Base-by-base conservation (phyloP, 495 filamentous ascomycete genomes). In the Xylaria bambusicola region DNA sequence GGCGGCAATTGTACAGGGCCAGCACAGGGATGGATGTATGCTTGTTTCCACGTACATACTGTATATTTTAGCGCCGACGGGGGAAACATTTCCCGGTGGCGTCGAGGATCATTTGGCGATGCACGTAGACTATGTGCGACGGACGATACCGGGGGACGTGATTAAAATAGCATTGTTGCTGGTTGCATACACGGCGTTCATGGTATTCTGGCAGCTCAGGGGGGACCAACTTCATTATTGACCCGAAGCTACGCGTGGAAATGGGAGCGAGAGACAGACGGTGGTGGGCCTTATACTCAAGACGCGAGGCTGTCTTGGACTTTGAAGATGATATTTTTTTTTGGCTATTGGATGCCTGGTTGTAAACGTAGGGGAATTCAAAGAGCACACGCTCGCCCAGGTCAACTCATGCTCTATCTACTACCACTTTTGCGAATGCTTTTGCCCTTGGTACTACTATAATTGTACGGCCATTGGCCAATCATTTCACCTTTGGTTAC, bases 111-210 rank as follows among this genome's bases (percentile, higher is more conserved):
- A 33, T 49, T 44, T 59, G 26, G 36, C 36, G 17, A 51, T 33
- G 36, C 48, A 31, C 56, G 35, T 48, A 31, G 49, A 54, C 33
- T 21, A 48, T 38, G 51, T 42, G 51, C 33, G 51, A 47, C 20
- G 48, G 51, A 38, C 29, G 48, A 60, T 29, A 36, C 49, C 40
- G 13, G 20, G 41, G 29, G 27, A 21, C n/a, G 38, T 21, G 36
- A 45, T 45, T 27, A 48, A 52, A 52, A 46, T 47, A 55, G 58
- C 58, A 61, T 61, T 55, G 44, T 33, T 55, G 44, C 52, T 53
- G 61, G 65, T 59, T 70, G 65, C 68, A 70, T 68, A 66, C 63
- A 63, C 45, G 68, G 68, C 68, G 68, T 70, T 70, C 35, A 53
- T n/a, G 63, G 68, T 61, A 66, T 58, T 56, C 50, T 53, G 59